Percentiles rank a stretch among this genome's conserved stretches.
These are phyloP conservation scores for Candida dajiaensis DNA, from an alignment of 805 yeast species.

Conservation along the genomic window DNA sequence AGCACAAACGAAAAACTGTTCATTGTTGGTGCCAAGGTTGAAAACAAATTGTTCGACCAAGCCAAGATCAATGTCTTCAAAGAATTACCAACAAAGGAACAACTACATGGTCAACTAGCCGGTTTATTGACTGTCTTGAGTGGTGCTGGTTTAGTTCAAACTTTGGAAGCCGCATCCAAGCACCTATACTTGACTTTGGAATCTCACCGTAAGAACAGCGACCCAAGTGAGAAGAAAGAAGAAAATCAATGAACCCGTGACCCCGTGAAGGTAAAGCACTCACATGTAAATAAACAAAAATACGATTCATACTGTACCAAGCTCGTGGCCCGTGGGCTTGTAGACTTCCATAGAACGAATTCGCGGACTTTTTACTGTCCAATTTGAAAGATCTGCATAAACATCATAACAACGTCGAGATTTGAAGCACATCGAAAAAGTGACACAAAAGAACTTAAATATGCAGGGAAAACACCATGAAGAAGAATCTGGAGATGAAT, in stretches of 20 bases:
- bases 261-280: background rate
- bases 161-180: slow-evolving; percentile 66
- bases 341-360: too few relatives aligned
- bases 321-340: too few relatives aligned
- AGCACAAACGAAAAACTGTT: slow-evolving; percentile 67
- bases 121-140: slow-evolving; percentile 80
- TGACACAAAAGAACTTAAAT: background rate
- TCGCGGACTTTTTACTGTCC: background rate
- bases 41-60: slow-evolving; percentile 47
- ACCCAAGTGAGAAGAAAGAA: slow-evolving; percentile 17
- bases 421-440: background rate
- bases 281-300: slow-evolving; percentile 4
- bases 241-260: slow-evolving; percentile 1
- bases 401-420: background rate
- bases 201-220: slow-evolving; percentile 44
- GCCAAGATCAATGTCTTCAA: slow-evolving; percentile 57
- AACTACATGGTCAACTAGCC: slow-evolving; percentile 74
- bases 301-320: too few relatives aligned
- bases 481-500: slow-evolving; percentile 1
- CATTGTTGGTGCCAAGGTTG: slow-evolving; percentile 81
- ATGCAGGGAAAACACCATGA: background rate
- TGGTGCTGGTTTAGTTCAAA: slow-evolving; percentile 84
- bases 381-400: background rate
- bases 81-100: slow-evolving; percentile 63
- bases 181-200: slow-evolving; percentile 71